phyloP scores from a whole-genome alignment of 139 green algal genomes.

The Chlamydomonas incerta region DNA sequence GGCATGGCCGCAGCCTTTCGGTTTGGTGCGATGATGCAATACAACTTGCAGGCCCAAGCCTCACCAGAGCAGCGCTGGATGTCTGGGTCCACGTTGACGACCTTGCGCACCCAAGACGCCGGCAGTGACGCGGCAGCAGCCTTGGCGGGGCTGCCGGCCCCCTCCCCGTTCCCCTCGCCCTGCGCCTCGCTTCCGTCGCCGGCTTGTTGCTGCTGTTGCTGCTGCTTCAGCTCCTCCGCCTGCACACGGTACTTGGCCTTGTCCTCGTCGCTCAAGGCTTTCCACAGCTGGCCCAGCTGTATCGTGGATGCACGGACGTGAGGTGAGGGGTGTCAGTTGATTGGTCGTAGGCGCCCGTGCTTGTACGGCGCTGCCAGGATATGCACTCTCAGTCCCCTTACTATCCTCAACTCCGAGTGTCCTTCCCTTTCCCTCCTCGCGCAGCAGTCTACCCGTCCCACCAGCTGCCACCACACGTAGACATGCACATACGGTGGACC shows the following conservation, averaged over 20 bases:
- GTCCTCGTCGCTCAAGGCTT: constrained; percentile 68
- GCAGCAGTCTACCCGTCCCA: too few species aligned
- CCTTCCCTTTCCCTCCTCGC: too few species aligned
- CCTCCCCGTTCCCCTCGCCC: not conserved
- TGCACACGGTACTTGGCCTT: constrained; percentile 60
- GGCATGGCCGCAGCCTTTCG: too few species aligned
- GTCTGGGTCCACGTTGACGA: constrained; percentile 3
- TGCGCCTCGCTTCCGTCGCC: not conserved
- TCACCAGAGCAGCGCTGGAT: constrained; percentile 14
- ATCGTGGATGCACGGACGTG: too few species aligned
- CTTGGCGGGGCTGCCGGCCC: too few species aligned
- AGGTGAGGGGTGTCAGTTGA: not conserved
- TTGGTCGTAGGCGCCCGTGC: too few species aligned
- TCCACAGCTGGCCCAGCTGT: constrained; percentile 69
- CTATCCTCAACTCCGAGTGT: not conserved
- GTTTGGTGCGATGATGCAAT: too few species aligned
- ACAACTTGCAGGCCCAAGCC: too few species aligned
- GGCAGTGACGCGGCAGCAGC: not conserved
- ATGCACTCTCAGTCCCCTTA: too few species aligned
- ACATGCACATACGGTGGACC: not conserved
- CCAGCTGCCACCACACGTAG: too few species aligned
- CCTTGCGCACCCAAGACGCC: constrained; percentile 5
- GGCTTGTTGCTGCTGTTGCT: constrained; percentile 1
- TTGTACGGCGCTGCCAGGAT: too few species aligned
- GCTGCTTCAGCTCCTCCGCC: constrained; percentile 1